Conservation (phyloP, 768 basidiomycete genomes). For the Pleurotus platypus region DNA sequence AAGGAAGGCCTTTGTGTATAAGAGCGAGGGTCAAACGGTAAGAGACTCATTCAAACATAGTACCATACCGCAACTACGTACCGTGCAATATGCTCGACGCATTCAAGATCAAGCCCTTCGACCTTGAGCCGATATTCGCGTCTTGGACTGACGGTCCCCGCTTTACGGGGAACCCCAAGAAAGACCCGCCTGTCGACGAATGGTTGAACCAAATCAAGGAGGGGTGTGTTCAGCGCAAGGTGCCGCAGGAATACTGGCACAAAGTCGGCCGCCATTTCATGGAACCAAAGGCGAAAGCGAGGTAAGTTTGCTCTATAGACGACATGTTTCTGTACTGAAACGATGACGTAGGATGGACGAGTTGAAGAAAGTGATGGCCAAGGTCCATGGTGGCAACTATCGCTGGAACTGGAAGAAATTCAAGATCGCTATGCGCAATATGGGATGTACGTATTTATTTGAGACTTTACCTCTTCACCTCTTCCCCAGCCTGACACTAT, state of each 20-base stretch:
- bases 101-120: conserved; percentile 77
- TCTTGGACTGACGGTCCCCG: conserved; percentile 65
- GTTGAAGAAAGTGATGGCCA: conserved; percentile 67
- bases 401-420: conserved; percentile 85
- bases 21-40: background rate
- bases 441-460: conserved; percentile 63
- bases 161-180: conserved; percentile 67
- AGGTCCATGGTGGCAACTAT: conserved; percentile 75
- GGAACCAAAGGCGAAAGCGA: conserved; percentile 63
- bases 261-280: conserved; percentile 77
- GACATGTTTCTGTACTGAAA: background rate
- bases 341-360: conserved; percentile 46
- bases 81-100: conserved; percentile 53
- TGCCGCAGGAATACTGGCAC: conserved; percentile 82
- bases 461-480: background rate
- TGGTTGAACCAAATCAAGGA: conserved; percentile 72
- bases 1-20: conserved; percentile 1
- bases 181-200: conserved; percentile 64
- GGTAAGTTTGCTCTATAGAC: conserved; percentile 25
- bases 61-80: background rate
- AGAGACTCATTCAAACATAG: background rate
- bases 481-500: background rate
- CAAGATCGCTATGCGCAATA: conserved; percentile 71
- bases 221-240: conserved; percentile 66
- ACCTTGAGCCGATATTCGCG: conserved; percentile 64